phyloP scores from a whole-genome alignment of 2,329 filamentous ascomycete species.

The Coniochaeta ligniaria region DNA sequence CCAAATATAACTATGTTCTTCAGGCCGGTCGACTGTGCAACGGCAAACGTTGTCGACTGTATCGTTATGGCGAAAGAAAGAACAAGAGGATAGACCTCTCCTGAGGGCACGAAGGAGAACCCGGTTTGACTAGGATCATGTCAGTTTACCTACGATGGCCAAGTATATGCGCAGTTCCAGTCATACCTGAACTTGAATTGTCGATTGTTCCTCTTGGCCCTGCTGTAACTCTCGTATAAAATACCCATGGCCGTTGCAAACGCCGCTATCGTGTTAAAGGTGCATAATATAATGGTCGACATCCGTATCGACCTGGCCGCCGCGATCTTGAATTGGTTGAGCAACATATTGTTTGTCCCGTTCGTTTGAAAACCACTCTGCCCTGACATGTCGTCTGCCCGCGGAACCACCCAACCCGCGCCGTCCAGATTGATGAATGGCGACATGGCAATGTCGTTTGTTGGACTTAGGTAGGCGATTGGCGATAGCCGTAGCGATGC shows the following conservation, averaged over 20 bases:
- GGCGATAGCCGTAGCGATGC: slow-evolving; percentile 21
- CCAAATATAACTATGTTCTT: slow-evolving; percentile 40
- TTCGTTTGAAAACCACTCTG: background rate
- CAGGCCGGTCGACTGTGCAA: slow-evolving; percentile 49
- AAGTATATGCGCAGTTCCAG: background rate
- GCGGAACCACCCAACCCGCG: slow-evolving; percentile 21
- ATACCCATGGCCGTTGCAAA: slow-evolving; percentile 50
- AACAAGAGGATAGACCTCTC: slow-evolving; percentile 48
- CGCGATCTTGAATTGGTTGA: slow-evolving; percentile 44
- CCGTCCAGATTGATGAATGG: slow-evolving; percentile 15
- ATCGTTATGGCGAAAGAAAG: slow-evolving; percentile 49
- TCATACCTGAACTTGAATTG: slow-evolving; percentile 34
- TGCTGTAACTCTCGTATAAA: slow-evolving; percentile 46
- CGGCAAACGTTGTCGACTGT: slow-evolving; percentile 51
- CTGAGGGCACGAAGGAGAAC: slow-evolving; percentile 35
- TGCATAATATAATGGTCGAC: slow-evolving; percentile 53
- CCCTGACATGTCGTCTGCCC: slow-evolving; percentile 15
- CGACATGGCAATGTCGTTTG: slow-evolving; percentile 14
- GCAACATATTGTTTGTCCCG: slow-evolving; percentile 21
- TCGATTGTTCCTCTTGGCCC: slow-evolving; percentile 31
- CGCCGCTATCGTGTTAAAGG: slow-evolving; percentile 53
- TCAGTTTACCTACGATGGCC: background rate
- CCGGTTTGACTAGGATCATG: slow-evolving; percentile 23
- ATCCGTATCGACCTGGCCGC: slow-evolving; percentile 51
- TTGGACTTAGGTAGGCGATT: slow-evolving; percentile 18